A percentile compares a stretch with the other conserved stretches of the same genome.
Conservation (phyloP, 495 filamentous ascomycete genomes). For the Talaromyces ruber region DNA sequence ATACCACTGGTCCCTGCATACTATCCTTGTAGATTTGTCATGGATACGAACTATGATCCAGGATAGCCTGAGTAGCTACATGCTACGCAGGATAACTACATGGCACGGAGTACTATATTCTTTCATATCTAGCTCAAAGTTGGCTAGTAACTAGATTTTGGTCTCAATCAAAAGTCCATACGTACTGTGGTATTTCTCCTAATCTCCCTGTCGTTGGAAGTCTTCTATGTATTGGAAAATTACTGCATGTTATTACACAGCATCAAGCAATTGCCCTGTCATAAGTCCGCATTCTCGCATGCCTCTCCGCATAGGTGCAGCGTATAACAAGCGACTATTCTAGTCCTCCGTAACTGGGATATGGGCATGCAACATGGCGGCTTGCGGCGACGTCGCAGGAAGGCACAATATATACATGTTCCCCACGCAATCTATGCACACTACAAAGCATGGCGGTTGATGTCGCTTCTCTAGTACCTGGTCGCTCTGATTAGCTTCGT, state of each 20-base stretch:
- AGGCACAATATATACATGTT: neutral
- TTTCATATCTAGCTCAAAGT: neutral
- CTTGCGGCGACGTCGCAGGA: neutral
- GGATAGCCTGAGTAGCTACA: neutral
- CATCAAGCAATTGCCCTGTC: neutral
- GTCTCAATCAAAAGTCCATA: neutral
- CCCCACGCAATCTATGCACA: neutral
- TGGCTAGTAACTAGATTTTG: neutral
- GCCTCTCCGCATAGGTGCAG: neutral
- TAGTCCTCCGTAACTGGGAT: neutral
- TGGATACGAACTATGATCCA: neutral
- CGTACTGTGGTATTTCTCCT: neutral
- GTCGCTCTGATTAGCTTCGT: neutral
- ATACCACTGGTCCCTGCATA: slow-evolving; percentile 5
- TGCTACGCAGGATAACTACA: neutral
- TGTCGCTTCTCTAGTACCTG: neutral
- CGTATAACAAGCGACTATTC: neutral
- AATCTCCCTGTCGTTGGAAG: neutral
- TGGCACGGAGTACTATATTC: neutral
- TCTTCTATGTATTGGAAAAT: neutral
- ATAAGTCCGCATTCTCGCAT: neutral
- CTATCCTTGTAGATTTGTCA: neutral
- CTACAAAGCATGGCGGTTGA: neutral
- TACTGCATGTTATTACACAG: neutral
- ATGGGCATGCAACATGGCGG: neutral